These are phyloP conservation scores for Corinectria fuckeliana DNA, from an alignment of 2,329 filamentous ascomycete species.

Conservation along the genomic window DNA sequence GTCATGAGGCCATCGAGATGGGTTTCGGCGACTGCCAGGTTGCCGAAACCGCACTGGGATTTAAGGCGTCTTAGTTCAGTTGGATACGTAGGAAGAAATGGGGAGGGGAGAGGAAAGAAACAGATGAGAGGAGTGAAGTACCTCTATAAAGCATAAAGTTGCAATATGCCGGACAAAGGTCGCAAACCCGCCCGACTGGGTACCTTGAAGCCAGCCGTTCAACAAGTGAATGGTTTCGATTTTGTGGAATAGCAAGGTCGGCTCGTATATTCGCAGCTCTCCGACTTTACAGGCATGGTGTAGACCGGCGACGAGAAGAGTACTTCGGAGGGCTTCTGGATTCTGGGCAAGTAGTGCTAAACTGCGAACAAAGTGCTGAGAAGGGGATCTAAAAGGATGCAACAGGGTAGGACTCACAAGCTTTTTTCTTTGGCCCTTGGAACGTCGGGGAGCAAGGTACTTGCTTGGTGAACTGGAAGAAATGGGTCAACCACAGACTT, in stretches of 20 bases:
- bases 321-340: constrained; percentile 29
- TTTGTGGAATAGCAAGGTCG: constrained; percentile 33
- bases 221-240: constrained; percentile 24
- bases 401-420: constrained; percentile 4
- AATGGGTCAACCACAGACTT: neutral
- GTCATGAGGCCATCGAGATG: constrained; percentile 30
- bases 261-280: constrained; percentile 22
- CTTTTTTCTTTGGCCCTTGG: constrained; percentile 10
- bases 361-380: neutral
- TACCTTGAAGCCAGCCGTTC: constrained; percentile 25
- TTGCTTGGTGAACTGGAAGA: constrained; percentile 24
- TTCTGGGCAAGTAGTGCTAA: constrained; percentile 25
- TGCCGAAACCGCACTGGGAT: constrained; percentile 24
- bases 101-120: neutral
- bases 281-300: constrained; percentile 35
- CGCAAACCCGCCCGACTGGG: constrained; percentile 14
- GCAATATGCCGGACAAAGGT: constrained; percentile 31
- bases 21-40: constrained; percentile 25
- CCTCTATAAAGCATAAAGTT: constrained; percentile 28
- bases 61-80: neutral
- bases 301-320: constrained; percentile 25
- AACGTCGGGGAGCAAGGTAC: constrained; percentile 6
- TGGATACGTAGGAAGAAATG: neutral
- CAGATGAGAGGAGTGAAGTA: neutral
- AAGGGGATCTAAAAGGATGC: rapidly evolving